Conservation (phyloP, 371 early-diverging fungal genomes). For the Mortierella sp. region DNA sequence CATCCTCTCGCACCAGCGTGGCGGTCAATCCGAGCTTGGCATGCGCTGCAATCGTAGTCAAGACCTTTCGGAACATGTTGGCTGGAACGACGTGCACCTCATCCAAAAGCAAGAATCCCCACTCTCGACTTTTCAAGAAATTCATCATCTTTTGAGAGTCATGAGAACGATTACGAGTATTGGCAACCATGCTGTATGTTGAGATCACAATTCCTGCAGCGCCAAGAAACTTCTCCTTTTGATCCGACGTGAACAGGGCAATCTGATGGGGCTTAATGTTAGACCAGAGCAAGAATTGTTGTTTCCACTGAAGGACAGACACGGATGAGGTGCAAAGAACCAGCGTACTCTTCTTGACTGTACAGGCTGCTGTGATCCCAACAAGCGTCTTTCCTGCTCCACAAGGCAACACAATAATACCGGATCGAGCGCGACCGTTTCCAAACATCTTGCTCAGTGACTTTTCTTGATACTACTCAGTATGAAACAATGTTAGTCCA, state of each 20-base stretch:
- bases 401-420: conserved; percentile 99
- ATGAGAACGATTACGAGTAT: conserved; percentile 94
- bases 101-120: conserved; percentile 99
- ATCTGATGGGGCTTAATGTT: conserved; percentile 94
- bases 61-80: conserved; percentile 98
- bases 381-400: conserved; percentile 99
- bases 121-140: conserved; percentile 92
- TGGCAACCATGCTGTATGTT: conserved; percentile 99
- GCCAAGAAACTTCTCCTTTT: conserved; percentile 93
- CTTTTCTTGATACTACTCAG: conserved; percentile 94
- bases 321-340: conserved; percentile 98
- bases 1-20: conserved; percentile 99
- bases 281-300: conserved; percentile 97
- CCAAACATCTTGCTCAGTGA: conserved; percentile 99
- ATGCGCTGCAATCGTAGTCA: conserved; percentile 96
- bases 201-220: conserved; percentile 96
- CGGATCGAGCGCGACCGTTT: conserved; percentile 97
- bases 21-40: conserved; percentile 99
- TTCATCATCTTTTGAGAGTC: conserved; percentile 99
- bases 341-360: conserved; percentile 97
- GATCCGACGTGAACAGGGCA: conserved; percentile 97
- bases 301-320: conserved; percentile 99
- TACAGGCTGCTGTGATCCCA: conserved; percentile 99
- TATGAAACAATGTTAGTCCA: not conserved
- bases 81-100: conserved; percentile 99